Evolutionary conservation across 352 stramenopile genomes (phyloP).

Genomic region (Globisporangium middletonii): DNA sequence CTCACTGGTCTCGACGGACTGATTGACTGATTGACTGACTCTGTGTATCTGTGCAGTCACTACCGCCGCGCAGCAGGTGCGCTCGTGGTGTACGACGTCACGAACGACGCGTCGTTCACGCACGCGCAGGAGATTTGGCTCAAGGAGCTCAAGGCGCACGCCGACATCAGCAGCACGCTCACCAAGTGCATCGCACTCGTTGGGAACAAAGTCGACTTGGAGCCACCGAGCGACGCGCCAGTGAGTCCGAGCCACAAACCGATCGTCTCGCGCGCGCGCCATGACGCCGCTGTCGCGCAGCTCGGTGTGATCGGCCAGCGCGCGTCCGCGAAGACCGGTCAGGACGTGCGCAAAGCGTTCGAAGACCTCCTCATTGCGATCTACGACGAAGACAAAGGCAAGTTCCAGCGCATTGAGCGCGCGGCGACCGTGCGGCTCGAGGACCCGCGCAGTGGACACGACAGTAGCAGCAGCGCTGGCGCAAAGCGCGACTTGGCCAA

Average conservation of each 20-base stretch:
- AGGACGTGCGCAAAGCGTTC: slow-evolving; percentile 62
- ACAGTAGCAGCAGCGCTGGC: not conserved
- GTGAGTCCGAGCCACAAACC: not conserved
- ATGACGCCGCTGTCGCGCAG: slow-evolving; percentile 32
- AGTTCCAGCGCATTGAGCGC: slow-evolving; percentile 30
- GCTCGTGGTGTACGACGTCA: slow-evolving; percentile 76
- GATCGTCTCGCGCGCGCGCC: slow-evolving; percentile 30
- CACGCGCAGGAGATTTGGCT: slow-evolving; percentile 71
- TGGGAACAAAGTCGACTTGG: slow-evolving; percentile 76
- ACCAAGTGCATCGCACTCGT: slow-evolving; percentile 68
- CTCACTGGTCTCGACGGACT: not conserved
- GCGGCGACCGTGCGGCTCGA: slow-evolving; percentile 34
- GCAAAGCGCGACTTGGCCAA: slow-evolving; percentile 11
- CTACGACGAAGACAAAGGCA: slow-evolving; percentile 55
- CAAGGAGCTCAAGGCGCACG: slow-evolving; percentile 64
- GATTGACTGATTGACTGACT: not conserved
- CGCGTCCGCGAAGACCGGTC: slow-evolving; percentile 61
- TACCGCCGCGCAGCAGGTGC: slow-evolving; percentile 69
- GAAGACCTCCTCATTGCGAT: slow-evolving; percentile 68
- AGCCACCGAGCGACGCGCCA: slow-evolving; percentile 1
- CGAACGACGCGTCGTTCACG: slow-evolving; percentile 50
- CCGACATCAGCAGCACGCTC: slow-evolving; percentile 55
- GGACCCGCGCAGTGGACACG: slow-evolving; percentile 2
- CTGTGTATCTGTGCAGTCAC: slow-evolving; percentile 26
- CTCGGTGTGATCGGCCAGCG: slow-evolving; percentile 46